Evolutionary conservation across 768 basidiomycete genomes (phyloP), one percentile per base, ranked within the genome.

Genomic region (Mycena belliarum): DNA sequence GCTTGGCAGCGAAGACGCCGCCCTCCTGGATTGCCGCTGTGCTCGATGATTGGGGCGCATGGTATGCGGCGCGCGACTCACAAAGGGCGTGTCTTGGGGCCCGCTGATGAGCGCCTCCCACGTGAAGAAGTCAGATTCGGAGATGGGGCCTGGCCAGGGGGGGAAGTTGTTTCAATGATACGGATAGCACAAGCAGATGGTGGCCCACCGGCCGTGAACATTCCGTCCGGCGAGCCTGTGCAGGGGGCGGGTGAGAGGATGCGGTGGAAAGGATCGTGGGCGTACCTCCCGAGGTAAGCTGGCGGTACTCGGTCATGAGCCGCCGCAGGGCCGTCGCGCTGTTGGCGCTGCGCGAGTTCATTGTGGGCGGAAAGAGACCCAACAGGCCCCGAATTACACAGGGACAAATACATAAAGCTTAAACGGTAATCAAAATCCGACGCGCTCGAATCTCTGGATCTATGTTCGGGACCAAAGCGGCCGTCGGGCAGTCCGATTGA

Each of bases 41-140:
- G 43, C 42, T 38, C 33, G 49, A 38, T 58, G 49, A 33, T 28
- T 21, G 37, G 41, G 49, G 25, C 29, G 38, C n/a, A 21, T 32
- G 25, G 15, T 45, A 48, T 14, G 12, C 40, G 45, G 40, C 32
- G 3, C 49, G 25, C 41, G 32, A 55, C 77, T 87, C 72, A 94
- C 92, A 67, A 95, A 97, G 2, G 95, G 95, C 33, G 95, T 98
- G 61, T 93, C 95, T 68, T 95, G 91, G 21, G 95, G 95, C 3
- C 95, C 95, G 68, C 84, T 88, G 50, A 98, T 94, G 65, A 98
- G 79, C 9, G 95, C 94, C 73, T 97, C 95, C 95, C 95, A 96
- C 55, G 87, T 89, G 73, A 97, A 93, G 78, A 98, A 93, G 73
- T 97, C 93, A 54, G 88, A 85, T 74, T 97, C 94, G 52, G 91